These are phyloP conservation scores for Candida germanica DNA, from an alignment of 805 yeast species.

Conservation along the genomic window DNA sequence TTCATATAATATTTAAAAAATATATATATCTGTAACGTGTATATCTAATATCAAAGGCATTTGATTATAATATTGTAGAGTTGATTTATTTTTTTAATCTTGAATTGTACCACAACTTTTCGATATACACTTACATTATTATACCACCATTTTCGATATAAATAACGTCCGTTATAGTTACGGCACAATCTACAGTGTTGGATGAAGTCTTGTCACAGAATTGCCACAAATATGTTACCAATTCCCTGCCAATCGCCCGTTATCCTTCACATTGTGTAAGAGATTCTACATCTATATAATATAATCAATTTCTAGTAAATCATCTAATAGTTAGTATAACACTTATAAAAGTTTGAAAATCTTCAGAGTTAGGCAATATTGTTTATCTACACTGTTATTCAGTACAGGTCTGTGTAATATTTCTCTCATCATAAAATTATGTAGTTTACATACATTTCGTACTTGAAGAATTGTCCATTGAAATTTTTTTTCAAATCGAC, in stretches of 20 bases:
- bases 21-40: constrained; percentile 12
- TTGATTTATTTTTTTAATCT: neutral
- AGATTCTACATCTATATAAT: neutral
- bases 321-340: constrained; percentile 12
- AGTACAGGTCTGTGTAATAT: constrained; percentile 19
- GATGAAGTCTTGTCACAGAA: too few species aligned
- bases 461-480: neutral
- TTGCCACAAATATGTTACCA: too few species aligned
- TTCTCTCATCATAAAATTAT: constrained; percentile 15
- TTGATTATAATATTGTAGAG: neutral
- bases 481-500: constrained; percentile 3
- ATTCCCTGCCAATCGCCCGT: too few species aligned
- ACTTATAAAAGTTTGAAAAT: constrained; percentile 1
- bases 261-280: too few species aligned
- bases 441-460: neutral
- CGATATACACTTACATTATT: neutral
- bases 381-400: constrained; percentile 17
- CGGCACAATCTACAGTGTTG: neutral
- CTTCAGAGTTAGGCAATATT: constrained; percentile 17
- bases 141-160: neutral
- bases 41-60: constrained; percentile 3
- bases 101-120: neutral
- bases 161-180: neutral
- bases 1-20: constrained; percentile 8
- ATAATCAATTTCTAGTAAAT: neutral